Base-by-base conservation (phyloP, 176 grass and related monocot species). In the Dendrocalamus sinicus region DNA sequence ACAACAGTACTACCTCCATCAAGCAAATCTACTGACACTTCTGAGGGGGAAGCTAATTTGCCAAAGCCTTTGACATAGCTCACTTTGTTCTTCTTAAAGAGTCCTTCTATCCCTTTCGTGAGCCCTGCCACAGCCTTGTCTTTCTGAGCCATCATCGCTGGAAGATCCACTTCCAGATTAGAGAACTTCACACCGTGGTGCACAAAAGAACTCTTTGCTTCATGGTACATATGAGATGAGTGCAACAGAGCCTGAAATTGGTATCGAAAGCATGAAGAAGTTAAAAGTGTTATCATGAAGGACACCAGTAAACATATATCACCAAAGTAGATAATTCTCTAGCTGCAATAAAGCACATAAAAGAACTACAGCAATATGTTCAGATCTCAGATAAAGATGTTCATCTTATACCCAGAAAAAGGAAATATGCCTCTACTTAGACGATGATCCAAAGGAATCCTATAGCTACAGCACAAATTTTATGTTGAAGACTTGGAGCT, bases 1-100 rank as follows among this genome's bases (percentile, higher is more conserved):
- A 99, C 92, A 79, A 95, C 88, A 50, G 90, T 91, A 82, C 52
- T 99, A 7, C 84, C 90, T 13, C 93, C 96, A 77, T 99, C 93
- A 62, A 89, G 60, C 81, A 91, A 91, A 90, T 99, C 96, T 73
- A 99, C 94, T 22, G 92, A 96, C 16, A 99, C 88, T 87, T 99
- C 96, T 17, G 93, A 99, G 26, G 96, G 86, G 54, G 96, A 92
- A 66, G 89, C 45, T 57, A 99, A 79, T 79, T 96, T 99, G 47
- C 96, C 93, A 52, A 53, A 89, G 44, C 96, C 96, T 90, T 99
- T 99, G 20, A 99, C 90, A n/a, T 99, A 99, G 58, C 72, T 91
- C 23, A 99, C 96, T 80, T 99, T 99, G 85, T 99, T 99, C 88
- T 99, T 99, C 80, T 99, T 99, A 35, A 99, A 92, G 47, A 99